phyloP scores from a whole-genome alignment of 108 stramenopile species.

The Asterionellopsis glacialis region DNA sequence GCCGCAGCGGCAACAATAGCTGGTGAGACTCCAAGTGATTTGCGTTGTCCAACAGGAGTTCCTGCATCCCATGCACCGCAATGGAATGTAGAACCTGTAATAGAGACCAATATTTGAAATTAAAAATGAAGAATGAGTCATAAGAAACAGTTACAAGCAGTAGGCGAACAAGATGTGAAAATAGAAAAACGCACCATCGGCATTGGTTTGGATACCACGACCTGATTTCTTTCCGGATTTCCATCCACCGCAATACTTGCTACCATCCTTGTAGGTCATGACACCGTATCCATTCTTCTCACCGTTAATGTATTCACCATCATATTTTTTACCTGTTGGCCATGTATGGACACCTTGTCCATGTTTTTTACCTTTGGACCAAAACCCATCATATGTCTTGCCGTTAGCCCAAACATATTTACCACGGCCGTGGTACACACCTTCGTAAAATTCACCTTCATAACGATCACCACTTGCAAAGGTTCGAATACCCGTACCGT shows the following conservation, averaged over 20 bases:
- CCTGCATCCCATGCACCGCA: no score
- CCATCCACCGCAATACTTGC: constrained; percentile 38
- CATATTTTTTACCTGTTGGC: constrained; percentile 4
- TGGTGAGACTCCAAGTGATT: no score
- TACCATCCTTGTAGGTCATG: constrained; percentile 34
- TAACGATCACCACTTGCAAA: neutral
- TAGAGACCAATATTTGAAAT: no score
- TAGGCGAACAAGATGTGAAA: no score
- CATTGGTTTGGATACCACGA: constrained; percentile 16
- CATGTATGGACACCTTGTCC: constrained; percentile 6
- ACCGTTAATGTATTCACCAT: constrained; percentile 31
- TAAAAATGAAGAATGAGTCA: no score
- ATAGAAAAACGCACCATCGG: constrained; percentile 6
- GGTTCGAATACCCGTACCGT: neutral
- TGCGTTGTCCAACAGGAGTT: no score
- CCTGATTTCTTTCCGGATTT: constrained; percentile 27
- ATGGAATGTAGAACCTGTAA: no score
- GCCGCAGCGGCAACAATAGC: no score
- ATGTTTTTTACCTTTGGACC: constrained; percentile 5
- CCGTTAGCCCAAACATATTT: constrained; percentile 8
- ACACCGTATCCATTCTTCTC: constrained; percentile 41
- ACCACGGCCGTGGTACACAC: neutral
- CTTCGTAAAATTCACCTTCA: neutral
- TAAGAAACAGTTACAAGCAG: no score
- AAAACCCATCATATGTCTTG: constrained; percentile 7